Percentiles rank a stretch among this genome's conserved stretches.
Conservation (phyloP, 2,329 filamentous ascomycete species). For the Lithohypha guttulata region DNA sequence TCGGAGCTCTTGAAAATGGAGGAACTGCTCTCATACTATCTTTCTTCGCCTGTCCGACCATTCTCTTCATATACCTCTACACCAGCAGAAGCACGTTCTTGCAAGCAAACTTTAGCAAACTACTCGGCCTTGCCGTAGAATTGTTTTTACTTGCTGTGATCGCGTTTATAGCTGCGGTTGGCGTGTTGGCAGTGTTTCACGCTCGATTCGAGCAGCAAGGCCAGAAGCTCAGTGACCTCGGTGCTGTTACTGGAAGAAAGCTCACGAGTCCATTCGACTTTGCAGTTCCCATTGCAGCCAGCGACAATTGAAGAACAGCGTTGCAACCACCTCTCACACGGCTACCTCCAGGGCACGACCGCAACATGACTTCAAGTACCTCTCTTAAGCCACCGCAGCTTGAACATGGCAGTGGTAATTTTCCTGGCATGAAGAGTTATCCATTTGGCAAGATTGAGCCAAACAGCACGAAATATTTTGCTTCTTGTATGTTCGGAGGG, state of each 20-base stretch:
- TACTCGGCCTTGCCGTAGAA: conserved; percentile 1
- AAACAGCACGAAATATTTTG: conserved; percentile 21
- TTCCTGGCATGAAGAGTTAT: conserved; percentile 11
- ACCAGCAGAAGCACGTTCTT: not conserved
- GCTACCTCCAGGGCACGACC: too few species aligned
- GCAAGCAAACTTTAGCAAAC: not conserved
- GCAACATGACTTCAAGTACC: conserved; percentile 1
- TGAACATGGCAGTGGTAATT: not conserved
- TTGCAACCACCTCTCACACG: too few species aligned
- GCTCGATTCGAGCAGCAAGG: conserved; percentile 1
- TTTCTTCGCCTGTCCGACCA: not conserved
- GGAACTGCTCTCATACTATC: not conserved
- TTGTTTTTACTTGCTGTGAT: conserved; percentile 3
- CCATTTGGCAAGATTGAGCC: conserved; percentile 22
- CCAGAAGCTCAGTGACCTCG: not conserved
- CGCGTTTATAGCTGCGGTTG: not conserved
- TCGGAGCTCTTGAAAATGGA: not conserved
- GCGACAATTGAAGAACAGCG: not conserved
- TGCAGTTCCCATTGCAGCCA: not conserved
- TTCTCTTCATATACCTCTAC: not conserved
- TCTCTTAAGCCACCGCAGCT: conserved; percentile 8
- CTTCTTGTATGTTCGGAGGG: conserved; percentile 14
- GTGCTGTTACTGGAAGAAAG: not conserved
- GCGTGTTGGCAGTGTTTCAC: conserved; percentile 3
- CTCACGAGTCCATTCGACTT: conserved; percentile 4